Percentiles rank a stretch among this genome's conserved stretches.
Conservation (phyloP, 2,329 filamentous ascomycete species). For the Fusarium concolor region DNA sequence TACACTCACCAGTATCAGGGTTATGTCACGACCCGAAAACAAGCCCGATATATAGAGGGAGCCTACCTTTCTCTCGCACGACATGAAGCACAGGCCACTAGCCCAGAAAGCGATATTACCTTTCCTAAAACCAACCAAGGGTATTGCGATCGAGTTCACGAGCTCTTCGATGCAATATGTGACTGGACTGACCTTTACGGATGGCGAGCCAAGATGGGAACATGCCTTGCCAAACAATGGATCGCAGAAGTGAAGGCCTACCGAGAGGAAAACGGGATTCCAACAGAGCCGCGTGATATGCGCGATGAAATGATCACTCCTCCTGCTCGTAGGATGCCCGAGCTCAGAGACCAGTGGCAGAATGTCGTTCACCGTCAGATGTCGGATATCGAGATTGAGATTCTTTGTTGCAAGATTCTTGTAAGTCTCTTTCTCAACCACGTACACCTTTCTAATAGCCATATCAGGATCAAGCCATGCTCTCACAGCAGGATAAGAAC, state of each 20-base stretch:
- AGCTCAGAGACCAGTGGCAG: constrained; percentile 32
- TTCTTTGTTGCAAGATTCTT: constrained; percentile 37
- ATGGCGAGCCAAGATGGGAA: constrained; percentile 41
- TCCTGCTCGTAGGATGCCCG: constrained; percentile 26
- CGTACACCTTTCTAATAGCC: neutral
- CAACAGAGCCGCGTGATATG: constrained; percentile 9
- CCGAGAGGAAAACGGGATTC: neutral
- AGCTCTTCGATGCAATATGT: constrained; percentile 39
- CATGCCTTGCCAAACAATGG: constrained; percentile 20
- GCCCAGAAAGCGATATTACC: constrained; percentile 3
- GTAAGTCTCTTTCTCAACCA: neutral
- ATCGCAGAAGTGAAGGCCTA: neutral
- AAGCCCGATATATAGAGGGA: neutral
- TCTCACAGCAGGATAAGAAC: constrained; percentile 36
- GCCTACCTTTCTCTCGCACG: constrained; percentile 18
- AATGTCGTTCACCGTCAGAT: constrained; percentile 34
- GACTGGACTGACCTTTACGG: constrained; percentile 31
- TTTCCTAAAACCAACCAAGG: constrained; percentile 14
- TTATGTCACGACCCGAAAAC: neutral
- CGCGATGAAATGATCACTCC: constrained; percentile 28
- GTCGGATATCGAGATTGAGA: constrained; percentile 41
- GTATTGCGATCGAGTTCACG: constrained; percentile 10
- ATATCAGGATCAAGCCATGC: constrained; percentile 27
- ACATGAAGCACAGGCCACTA: neutral
- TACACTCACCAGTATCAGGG: constrained; percentile 24